phyloP scores from a whole-genome alignment of 163 green algal species.

The Volvox carteri region DNA sequence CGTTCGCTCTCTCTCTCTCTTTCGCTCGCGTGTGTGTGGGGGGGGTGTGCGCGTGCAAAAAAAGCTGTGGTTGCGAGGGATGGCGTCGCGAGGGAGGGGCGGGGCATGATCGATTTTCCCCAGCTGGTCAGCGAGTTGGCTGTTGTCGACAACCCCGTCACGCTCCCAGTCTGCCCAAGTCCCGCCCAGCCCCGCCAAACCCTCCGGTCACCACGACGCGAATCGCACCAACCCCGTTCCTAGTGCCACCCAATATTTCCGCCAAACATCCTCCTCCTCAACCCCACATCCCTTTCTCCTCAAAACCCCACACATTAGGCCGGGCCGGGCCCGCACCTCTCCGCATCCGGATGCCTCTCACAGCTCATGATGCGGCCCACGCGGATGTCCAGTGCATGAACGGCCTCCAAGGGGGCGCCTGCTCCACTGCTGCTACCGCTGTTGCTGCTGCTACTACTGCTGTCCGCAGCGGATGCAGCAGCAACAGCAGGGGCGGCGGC shows the following conservation, averaged over 20 bases:
- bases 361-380: constrained; percentile 88
- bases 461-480: constrained; percentile 3
- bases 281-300: background rate
- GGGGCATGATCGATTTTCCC: too few relatives aligned
- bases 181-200: too few relatives aligned
- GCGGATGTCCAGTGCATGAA: constrained; percentile 89
- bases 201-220: too few relatives aligned
- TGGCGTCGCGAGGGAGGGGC: too few relatives aligned
- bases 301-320: background rate
- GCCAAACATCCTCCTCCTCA: background rate
- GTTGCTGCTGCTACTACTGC: background rate
- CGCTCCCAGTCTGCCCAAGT: too few relatives aligned
- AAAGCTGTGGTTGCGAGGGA: too few relatives aligned
- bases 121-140: too few relatives aligned
- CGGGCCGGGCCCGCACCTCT: constrained; percentile 67
- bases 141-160: too few relatives aligned
- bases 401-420: constrained; percentile 65
- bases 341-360: constrained; percentile 88
- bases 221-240: too few relatives aligned
- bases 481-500: background rate
- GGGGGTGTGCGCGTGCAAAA: too few relatives aligned
- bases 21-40: too few relatives aligned
- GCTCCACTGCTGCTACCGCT: background rate
- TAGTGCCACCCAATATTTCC: too few relatives aligned
- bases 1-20: background rate